Percentiles rank a stretch among this genome's conserved stretches.
Conservation (phyloP, 2,329 filamentous ascomycete species). For the Botrytis fabae region DNA sequence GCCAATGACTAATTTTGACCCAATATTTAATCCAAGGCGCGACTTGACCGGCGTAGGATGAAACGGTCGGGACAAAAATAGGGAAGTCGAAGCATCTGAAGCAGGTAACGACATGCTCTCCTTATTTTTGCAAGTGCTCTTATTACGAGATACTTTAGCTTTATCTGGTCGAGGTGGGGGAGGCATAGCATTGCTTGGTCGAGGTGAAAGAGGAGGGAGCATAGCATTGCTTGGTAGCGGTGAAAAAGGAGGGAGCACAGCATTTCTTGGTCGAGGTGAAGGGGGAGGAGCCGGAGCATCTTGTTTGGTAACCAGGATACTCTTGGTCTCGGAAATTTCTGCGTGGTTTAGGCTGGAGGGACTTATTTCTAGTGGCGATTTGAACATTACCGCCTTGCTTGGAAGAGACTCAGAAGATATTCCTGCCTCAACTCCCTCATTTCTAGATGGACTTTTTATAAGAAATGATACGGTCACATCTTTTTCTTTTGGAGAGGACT, state of each 20-base stretch:
- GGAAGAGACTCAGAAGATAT: not conserved
- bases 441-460: not conserved
- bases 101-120: not conserved
- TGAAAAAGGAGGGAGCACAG: not conserved
- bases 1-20: not conserved
- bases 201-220: not conserved
- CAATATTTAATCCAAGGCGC: not conserved
- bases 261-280: too few species aligned
- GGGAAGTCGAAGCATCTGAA: not conserved
- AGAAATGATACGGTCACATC: too few species aligned
- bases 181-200: not conserved
- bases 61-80: not conserved
- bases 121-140: not conserved
- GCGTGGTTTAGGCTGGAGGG: not conserved
- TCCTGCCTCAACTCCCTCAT: not conserved
- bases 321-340: not conserved
- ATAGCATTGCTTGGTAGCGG: not conserved
- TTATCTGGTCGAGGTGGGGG: not conserved
- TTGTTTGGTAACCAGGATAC: too few species aligned
- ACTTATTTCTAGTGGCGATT: not conserved
- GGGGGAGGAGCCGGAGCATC: fast-evolving
- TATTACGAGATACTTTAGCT: not conserved
- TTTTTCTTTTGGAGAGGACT: not conserved
- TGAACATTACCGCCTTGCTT: not conserved
- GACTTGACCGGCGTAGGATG: too few species aligned